Evolutionary conservation across 2,329 filamentous ascomycete species (phyloP).

Genomic region (Beauveria pseudobassiana): DNA sequence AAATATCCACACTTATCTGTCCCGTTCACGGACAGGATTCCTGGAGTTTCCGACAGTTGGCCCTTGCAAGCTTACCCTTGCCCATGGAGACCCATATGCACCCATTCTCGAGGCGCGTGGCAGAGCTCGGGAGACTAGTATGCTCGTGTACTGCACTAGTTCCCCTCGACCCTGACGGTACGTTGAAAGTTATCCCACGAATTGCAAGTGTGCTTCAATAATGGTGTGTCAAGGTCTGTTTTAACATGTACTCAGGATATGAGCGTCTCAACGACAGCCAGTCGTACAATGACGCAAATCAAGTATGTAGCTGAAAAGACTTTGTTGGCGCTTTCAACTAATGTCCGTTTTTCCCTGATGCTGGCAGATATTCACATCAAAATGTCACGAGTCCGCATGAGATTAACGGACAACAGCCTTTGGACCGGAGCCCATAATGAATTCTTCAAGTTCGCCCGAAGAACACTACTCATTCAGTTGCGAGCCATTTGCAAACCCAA

Average conservation of each 20-base stretch:
- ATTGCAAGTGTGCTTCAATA: neutral
- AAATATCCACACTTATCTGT: neutral
- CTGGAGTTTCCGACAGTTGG: neutral
- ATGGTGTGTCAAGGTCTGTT: neutral
- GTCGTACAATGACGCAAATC: neutral
- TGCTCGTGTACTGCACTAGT: neutral
- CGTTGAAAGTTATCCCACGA: neutral
- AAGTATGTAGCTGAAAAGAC: conserved; percentile 9
- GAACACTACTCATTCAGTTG: neutral
- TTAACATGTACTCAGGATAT: neutral
- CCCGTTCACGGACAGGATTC: neutral
- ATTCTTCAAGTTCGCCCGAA: neutral
- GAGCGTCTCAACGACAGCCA: neutral
- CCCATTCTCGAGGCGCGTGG: neutral
- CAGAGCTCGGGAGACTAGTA: neutral
- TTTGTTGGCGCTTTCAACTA: neutral
- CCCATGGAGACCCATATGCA: neutral
- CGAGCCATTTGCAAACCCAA: neutral
- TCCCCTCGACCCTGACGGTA: neutral
- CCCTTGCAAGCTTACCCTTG: neutral
- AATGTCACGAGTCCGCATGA: neutral
- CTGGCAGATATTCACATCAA: neutral
- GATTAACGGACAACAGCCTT: neutral
- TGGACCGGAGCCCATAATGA: neutral
- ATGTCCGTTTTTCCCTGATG: neutral